These are phyloP conservation scores for Cercophora scortea DNA, from an alignment of 495 filamentous ascomycete species.

Conservation along the genomic window DNA sequence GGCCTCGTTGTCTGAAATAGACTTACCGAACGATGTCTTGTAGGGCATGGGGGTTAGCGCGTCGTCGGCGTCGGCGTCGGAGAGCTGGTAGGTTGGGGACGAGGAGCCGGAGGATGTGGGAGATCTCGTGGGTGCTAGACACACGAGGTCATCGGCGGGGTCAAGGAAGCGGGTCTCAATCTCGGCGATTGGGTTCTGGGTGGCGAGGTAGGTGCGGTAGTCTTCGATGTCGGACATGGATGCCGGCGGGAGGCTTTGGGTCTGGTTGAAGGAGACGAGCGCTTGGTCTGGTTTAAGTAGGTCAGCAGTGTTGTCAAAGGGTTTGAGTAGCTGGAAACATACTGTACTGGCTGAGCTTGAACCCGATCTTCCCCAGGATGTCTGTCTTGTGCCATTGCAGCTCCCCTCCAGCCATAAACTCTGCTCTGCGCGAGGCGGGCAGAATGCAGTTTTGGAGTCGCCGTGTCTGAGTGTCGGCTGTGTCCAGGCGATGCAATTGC, in stretches of 20 bases:
- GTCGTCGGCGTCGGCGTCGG: constrained; percentile 4
- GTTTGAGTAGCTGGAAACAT: constrained; percentile 19
- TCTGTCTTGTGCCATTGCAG: constrained; percentile 65
- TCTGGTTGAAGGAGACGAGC: constrained; percentile 57
- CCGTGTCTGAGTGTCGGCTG: constrained; percentile 60
- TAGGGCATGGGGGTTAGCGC: constrained; percentile 14
- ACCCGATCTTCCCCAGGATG: constrained; percentile 59
- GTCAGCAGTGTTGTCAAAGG: too few species aligned
- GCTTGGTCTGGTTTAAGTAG: constrained; percentile 49
- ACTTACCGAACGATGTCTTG: constrained; percentile 4
- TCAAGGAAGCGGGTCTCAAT: constrained; percentile 65
- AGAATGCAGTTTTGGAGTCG: constrained; percentile 43
- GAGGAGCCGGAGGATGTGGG: neutral
- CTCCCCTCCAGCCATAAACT: constrained; percentile 59
- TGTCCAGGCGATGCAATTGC: constrained; percentile 63
- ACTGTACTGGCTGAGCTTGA: constrained; percentile 83
- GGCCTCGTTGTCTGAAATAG: neutral
- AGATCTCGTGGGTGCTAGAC: constrained; percentile 23
- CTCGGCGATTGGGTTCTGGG: constrained; percentile 52
- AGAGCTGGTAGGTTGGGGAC: neutral
- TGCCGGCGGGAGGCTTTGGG: constrained; percentile 48
- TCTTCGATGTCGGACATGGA: constrained; percentile 47
- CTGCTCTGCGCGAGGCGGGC: constrained; percentile 59
- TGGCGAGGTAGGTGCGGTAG: constrained; percentile 61
- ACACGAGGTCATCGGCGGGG: constrained; percentile 56